Evolutionary conservation across 192 early-diverging fungal species (phyloP).

Genomic region (Nowakowskiella sp.): DNA sequence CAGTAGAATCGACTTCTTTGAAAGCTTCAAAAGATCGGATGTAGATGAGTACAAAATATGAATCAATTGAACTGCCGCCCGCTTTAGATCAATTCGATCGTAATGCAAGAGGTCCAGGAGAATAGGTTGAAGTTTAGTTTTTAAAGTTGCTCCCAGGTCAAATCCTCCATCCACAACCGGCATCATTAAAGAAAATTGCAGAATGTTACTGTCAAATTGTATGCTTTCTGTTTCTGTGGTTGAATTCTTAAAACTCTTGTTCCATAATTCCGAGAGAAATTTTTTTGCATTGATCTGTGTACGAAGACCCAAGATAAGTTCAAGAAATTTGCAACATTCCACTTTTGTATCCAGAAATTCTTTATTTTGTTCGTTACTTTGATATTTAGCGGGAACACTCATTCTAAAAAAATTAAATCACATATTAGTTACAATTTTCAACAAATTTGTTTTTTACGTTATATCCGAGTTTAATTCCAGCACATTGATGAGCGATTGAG

Average conservation of each 20-base stretch:
- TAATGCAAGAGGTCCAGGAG: slow-evolving; percentile 23
- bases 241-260: not conserved
- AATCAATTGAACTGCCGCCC: slow-evolving; percentile 12
- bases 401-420: no score
- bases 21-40: slow-evolving; percentile 14
- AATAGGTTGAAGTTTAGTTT: slow-evolving; percentile 18
- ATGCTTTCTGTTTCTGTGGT: no score
- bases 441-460: not conserved
- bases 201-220: no score
- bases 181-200: no score
- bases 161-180: no score
- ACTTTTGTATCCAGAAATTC: not conserved
- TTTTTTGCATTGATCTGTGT: no score
- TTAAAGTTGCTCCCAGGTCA: slow-evolving; percentile 1
- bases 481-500: not conserved
- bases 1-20: slow-evolving; percentile 8
- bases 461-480: not conserved
- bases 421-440: no score
- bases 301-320: not conserved
- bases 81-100: slow-evolving; percentile 14
- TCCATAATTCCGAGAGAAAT: not conserved
- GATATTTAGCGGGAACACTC: no score
- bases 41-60: slow-evolving; percentile 21
- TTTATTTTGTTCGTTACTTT: not conserved
- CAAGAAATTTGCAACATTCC: not conserved